Percentiles rank a stretch among this genome's conserved stretches.
phyloP scores from a whole-genome alignment of 257 asterid species.

The Primulina eburnea region DNA sequence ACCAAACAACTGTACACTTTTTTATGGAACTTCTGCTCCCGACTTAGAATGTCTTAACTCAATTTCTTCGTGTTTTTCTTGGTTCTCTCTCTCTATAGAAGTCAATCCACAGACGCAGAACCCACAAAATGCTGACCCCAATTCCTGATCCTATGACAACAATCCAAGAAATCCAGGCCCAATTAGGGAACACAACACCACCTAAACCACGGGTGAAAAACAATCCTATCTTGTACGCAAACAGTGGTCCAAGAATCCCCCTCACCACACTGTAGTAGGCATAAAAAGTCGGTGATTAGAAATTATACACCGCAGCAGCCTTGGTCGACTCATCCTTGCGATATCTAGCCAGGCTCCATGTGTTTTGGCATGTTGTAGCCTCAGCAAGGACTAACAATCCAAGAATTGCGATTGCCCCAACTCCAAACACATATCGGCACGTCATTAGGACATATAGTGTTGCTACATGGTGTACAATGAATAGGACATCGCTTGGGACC shows the following conservation, averaged over 20 bases:
- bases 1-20: slow-evolving; percentile 8
- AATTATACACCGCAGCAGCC: slow-evolving; percentile 45
- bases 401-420: slow-evolving; percentile 58
- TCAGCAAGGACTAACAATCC: slow-evolving; percentile 65
- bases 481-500: slow-evolving; percentile 49
- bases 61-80: slow-evolving; percentile 38
- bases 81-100: slow-evolving; percentile 38
- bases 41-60: slow-evolving; percentile 24
- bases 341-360: slow-evolving; percentile 65
- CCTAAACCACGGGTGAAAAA: slow-evolving; percentile 29
- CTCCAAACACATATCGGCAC: slow-evolving; percentile 52
- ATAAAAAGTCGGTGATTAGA: slow-evolving; percentile 59
- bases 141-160: slow-evolving; percentile 53
- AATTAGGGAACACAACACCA: slow-evolving; percentile 43
- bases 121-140: slow-evolving; percentile 64
- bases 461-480: slow-evolving; percentile 72
- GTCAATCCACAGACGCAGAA: slow-evolving; percentile 57
- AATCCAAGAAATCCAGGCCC: slow-evolving; percentile 82
- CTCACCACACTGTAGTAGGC: slow-evolving; percentile 55
- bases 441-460: slow-evolving; percentile 65
- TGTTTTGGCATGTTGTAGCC: slow-evolving; percentile 68
- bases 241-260: slow-evolving; percentile 65
- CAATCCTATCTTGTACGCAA: slow-evolving; percentile 42
- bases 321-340: slow-evolving; percentile 37
- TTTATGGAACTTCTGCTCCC: slow-evolving; percentile 1